Conservation (phyloP, 2,329 filamentous ascomycete genomes). For the Diaporthe citri region DNA sequence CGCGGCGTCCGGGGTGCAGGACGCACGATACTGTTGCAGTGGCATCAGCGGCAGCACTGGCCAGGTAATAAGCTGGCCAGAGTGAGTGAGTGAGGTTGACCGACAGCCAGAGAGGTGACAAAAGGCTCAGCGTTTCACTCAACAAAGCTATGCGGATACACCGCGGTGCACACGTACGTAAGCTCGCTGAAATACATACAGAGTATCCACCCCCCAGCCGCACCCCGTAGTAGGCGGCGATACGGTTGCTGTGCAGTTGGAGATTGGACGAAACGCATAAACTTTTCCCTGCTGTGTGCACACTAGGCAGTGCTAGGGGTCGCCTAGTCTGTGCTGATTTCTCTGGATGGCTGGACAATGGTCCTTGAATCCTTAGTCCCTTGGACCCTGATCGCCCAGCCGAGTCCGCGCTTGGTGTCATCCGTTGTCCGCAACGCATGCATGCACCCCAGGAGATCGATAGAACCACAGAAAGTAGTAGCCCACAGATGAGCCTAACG, state of each 20-base stretch:
- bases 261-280: constrained; percentile 27
- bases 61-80: not conserved
- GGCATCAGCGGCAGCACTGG: not conserved
- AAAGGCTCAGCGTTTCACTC: constrained; percentile 31
- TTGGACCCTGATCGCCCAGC: constrained; percentile 29
- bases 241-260: not conserved
- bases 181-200: constrained; percentile 21
- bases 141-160: constrained; percentile 26
- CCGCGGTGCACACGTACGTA: constrained; percentile 15
- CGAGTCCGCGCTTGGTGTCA: constrained; percentile 23
- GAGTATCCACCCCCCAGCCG: constrained; percentile 2
- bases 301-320: constrained; percentile 4
- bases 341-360: not conserved
- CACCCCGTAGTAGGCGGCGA: not conserved
- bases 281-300: constrained; percentile 5
- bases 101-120: not conserved
- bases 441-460: constrained; percentile 13
- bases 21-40: constrained; percentile 19
- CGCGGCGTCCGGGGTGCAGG: constrained; percentile 21
- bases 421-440: constrained; percentile 19
- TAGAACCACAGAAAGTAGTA: not conserved
- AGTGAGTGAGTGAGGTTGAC: not conserved
- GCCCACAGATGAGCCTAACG: not conserved
- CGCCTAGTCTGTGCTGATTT: not conserved
- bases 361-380: not conserved